Evolutionary conservation across 139 green algal species (phyloP).

Genomic region (Tetradesmus lagerheimii): DNA sequence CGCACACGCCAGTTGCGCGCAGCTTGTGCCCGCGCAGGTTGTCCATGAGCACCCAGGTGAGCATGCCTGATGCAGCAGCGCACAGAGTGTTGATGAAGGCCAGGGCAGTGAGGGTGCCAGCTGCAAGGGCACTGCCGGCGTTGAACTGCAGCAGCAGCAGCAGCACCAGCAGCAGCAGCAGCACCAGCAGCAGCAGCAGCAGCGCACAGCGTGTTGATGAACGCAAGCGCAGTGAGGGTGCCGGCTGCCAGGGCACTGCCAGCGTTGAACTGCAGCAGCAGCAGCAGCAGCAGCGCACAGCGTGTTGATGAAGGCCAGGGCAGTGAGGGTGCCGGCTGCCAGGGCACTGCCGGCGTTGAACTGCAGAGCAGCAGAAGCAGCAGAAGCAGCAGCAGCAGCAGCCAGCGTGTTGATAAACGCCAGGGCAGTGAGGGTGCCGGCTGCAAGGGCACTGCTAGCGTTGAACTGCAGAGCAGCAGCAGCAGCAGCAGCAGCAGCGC

Average conservation of each 20-base stretch:
- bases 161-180: conserved; percentile 13
- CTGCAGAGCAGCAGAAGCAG: conserved; percentile 19
- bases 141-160: conserved; percentile 38
- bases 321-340: background rate
- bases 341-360: conserved; percentile 44
- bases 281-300: conserved; percentile 6
- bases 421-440: too few relatives aligned
- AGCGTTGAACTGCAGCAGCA: conserved; percentile 42
- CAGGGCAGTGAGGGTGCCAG: background rate
- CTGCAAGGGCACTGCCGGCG: conserved; percentile 27
- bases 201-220: background rate
- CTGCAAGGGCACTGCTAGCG: background rate
- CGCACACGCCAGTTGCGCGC: conserved; percentile 22
- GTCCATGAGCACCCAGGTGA: conserved; percentile 47
- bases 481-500: too few relatives aligned
- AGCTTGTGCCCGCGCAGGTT: conserved; percentile 32
- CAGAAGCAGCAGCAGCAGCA: background rate
- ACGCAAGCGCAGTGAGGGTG: background rate
- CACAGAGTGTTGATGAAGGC: conserved; percentile 41
- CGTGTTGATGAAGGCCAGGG: conserved; percentile 36
- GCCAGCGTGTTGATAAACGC: background rate
- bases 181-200: background rate
- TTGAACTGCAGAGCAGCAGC: too few relatives aligned
- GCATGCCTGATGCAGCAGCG: conserved; percentile 36
- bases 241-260: conserved; percentile 20